These are phyloP conservation scores for Flueggea neowawraea DNA, from an alignment of 441 rosid species.

Conservation along the genomic window DNA sequence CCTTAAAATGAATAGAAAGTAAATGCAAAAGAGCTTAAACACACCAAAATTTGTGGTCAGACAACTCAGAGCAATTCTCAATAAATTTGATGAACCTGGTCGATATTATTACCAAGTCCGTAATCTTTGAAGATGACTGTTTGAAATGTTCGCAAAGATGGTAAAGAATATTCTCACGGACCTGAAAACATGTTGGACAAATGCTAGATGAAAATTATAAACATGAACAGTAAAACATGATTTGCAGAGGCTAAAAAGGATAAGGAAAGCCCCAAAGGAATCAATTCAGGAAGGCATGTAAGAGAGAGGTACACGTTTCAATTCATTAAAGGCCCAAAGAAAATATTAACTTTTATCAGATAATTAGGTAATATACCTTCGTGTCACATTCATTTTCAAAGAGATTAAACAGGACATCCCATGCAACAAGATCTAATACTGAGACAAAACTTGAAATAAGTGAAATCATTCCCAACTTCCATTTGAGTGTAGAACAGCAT, in stretches of 20 bases:
- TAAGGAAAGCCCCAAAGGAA: no score
- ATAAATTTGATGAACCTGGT: neutral
- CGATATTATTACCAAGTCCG: constrained; percentile 51
- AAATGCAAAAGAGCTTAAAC: constrained; percentile 13
- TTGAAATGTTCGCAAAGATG: constrained; percentile 61
- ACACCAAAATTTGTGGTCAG: neutral
- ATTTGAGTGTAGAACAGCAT: constrained; percentile 48
- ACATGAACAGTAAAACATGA: no score
- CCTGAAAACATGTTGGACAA: constrained; percentile 38
- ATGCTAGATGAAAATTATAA: no score
- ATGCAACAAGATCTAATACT: constrained; percentile 46
- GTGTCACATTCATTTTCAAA: constrained; percentile 61
- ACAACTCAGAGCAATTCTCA: no score
- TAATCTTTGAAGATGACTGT: constrained; percentile 52
- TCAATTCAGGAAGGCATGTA: no score
- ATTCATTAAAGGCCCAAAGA: no score
- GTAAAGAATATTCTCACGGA: constrained; percentile 54
- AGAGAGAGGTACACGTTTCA: no score
- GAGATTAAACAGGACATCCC: constrained; percentile 72
- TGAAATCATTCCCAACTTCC: constrained; percentile 88
- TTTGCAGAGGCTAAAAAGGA: no score
- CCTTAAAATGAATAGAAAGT: constrained; percentile 7
- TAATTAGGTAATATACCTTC: constrained; percentile 46
- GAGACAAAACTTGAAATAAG: constrained; percentile 72
- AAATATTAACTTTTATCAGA: neutral